phyloP scores from a whole-genome alignment of 306 rosid species.

The Benincasa hispida region DNA sequence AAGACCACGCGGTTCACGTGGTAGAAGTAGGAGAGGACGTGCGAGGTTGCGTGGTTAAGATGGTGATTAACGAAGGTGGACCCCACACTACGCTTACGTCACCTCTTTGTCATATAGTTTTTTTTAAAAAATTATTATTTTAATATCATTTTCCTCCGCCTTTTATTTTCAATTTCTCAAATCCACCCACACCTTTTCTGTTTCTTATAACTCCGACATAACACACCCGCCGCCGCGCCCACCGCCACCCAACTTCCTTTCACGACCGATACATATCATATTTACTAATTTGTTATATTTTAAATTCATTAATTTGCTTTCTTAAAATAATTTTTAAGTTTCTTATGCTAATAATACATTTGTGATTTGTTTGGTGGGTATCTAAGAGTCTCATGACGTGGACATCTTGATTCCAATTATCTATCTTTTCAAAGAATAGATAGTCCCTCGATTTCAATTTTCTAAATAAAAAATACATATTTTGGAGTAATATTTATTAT shows the following conservation, averaged over 20 bases:
- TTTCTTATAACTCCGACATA: neutral
- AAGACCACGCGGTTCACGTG: constrained; percentile 8
- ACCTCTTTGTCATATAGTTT: neutral
- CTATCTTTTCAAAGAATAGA: too few species aligned
- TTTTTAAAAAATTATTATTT: neutral
- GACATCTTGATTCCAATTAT: too few species aligned
- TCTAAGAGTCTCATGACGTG: too few species aligned
- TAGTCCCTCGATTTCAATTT: too few species aligned
- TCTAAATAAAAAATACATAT: too few species aligned
- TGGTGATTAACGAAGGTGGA: neutral
- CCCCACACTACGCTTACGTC: neutral
- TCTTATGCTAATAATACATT: too few species aligned
- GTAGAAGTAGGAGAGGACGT: neutral
- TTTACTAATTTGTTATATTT: too few species aligned
- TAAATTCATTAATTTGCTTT: too few species aligned
- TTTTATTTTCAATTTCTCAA: neutral
- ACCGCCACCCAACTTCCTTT: neutral
- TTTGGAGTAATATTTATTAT: too few species aligned
- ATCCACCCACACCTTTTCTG: neutral
- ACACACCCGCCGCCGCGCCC: neutral
- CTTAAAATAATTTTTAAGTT: too few species aligned
- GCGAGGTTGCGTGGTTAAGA: neutral
- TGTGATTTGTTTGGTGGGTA: too few species aligned
- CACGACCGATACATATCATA: too few species aligned
- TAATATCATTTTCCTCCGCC: neutral